Conservation (phyloP, 208 protist species). For the Trypanosomatidae sp. region DNA sequence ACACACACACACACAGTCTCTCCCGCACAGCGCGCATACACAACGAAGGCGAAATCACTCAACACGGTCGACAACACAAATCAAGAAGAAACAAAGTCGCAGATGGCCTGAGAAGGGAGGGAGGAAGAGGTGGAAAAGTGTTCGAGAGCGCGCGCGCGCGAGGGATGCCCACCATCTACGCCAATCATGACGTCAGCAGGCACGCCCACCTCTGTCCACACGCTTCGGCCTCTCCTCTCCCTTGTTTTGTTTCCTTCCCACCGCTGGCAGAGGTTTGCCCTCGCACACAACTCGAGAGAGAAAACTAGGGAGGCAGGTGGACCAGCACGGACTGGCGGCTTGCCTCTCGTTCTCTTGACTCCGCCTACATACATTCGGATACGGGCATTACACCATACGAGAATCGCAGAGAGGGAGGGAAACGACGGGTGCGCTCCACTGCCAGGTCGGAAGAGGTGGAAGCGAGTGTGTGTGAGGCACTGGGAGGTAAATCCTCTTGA, state of each 20-base stretch:
- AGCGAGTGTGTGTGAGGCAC: neutral
- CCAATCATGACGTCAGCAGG: neutral
- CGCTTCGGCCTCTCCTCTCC: neutral
- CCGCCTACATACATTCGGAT: no score
- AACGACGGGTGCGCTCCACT: neutral
- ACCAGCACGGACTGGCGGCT: no score
- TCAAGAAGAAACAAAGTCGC: neutral
- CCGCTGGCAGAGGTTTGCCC: neutral
- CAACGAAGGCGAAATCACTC: neutral
- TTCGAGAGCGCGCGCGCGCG: neutral
- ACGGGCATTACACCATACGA: no score
- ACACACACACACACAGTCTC: neutral
- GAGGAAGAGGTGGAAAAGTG: neutral
- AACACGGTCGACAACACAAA: neutral
- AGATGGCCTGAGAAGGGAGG: neutral
- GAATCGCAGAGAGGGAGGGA: no score
- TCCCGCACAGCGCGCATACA: neutral
- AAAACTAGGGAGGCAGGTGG: no score
- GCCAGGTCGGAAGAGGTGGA: neutral
- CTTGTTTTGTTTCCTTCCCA: neutral
- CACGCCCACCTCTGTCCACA: neutral
- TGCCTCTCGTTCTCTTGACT: no score
- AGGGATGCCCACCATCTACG: neutral
- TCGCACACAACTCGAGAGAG: neutral
- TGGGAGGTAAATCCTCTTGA: neutral